Base-by-base conservation (phyloP, 176 grass and related monocot species). In the Phragmites australis region DNA sequence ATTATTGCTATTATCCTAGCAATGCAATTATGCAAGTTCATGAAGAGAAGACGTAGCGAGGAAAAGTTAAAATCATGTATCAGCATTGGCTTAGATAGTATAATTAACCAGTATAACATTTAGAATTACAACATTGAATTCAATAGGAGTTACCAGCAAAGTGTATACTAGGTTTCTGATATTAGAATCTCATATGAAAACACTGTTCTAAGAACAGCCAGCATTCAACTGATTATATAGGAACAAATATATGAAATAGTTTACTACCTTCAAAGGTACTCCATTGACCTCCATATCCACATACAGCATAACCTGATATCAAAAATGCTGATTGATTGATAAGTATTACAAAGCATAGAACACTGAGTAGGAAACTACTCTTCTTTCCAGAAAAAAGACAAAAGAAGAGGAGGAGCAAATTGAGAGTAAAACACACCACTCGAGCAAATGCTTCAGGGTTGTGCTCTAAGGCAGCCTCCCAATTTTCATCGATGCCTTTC, bases 261-360 rank as follows among this genome's bases (percentile, higher is more conserved):
- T 73, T 47, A 72, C 70, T 94, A 98, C 95, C 92, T 98, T 98
- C 70, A 98, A 80, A 86, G 95, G 90, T 79, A 98, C 88, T 70
- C 95, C 95, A 62, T 98, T 98, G 78, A 98, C 95, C 87, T 98
- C 95, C 95, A 98, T 98, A 86, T 98, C 95, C 37, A 98, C 95
- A 75, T 98, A 98, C 57, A 98, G 57, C 95, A 98, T 98, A 83
- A 98, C 90, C 95, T 98, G 50, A 41, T 73, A 73, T 72, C 14
- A 42, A 46, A 55, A 77, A 40, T 40, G 40, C 9, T 52, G 44
- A n/a, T 75, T 65, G 49, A 72, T 80, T 77, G 76, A 66, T 25
- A 68, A 34, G 18, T 65, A 84, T 23, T 37, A 43, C 42, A 53
- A 56, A 83, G 57, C n/a, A 70, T 70, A 45, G 6, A 51, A 44